Evolutionary conservation across 805 yeast genomes (phyloP), one percentile per base, ranked within the genome.

Genomic region (Huiozyma naganishii): DNA sequence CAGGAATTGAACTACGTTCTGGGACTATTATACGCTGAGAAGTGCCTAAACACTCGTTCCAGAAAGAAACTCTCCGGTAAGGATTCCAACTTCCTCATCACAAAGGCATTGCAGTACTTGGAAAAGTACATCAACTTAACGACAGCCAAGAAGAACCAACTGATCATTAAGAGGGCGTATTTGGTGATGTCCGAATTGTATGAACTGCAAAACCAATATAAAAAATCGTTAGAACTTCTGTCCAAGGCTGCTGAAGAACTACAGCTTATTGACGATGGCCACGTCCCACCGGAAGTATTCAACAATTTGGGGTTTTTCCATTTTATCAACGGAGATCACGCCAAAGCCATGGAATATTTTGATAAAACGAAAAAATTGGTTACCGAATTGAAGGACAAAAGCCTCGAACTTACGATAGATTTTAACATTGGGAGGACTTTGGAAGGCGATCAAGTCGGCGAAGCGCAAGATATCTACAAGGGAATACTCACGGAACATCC

Each of bases 251-350:
- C 78, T 23, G 83, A 78, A 40, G 66, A 74, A 6, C 64, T 68
- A 40, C 45, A 64, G 10, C 47, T 55, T 1, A 50, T 61, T 9
- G 67, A 68, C 10, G 62, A 65, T 13, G 55, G 62, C 3, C 23
- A 27, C 13, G 52, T 67, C 39, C 72, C 78, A 37, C 70, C 74
- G 39, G 83, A 79, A 52, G 67, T 90, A 29, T 70, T 79, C 54
- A 88, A 87, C 58, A 92, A 92, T 54, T 70, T 87, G 51, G 97
- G 95, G 37, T 95, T 85, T 5, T 77, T 87, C 62, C 76, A 84
- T 45, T 82, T 83, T 56, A 68, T 79, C 48, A 79, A 74, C 49
- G 79, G 78, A 27, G 76, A 80, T 52, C 66, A 63, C 41, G 78
- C 70, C 2, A 74, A 74, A 5, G 80, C 97, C 0, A 61, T 71